Conservation (phyloP, 2,329 filamentous ascomycete genomes). For the Stemphylium beticola region DNA sequence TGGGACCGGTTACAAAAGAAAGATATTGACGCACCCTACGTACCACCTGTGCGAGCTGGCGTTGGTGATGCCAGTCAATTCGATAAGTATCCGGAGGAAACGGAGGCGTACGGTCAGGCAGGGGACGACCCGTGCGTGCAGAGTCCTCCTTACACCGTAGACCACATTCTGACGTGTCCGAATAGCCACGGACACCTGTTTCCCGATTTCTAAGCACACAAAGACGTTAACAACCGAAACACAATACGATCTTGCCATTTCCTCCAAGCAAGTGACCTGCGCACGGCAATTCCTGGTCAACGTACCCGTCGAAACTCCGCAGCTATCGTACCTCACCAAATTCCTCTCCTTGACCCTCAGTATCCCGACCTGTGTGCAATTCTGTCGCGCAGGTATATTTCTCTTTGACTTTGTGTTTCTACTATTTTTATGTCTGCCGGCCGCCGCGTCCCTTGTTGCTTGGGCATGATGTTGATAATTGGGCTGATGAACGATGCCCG, state of each 20-base stretch:
- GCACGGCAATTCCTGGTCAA: constrained; percentile 13
- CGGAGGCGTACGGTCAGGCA: constrained; percentile 81
- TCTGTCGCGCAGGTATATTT: background rate
- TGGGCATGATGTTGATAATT: constrained; percentile 1
- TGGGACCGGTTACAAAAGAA: constrained; percentile 95
- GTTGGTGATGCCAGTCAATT: constrained; percentile 96
- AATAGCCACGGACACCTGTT: constrained; percentile 46
- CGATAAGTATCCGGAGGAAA: constrained; percentile 96
- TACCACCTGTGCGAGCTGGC: constrained; percentile 91
- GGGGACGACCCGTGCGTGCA: constrained; percentile 84
- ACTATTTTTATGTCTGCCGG: constrained; percentile 2
- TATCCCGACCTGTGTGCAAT: background rate
- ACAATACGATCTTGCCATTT: constrained; percentile 8
- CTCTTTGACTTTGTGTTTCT: background rate
- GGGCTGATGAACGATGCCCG: background rate
- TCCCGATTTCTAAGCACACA: constrained; percentile 38
- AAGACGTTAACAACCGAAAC: constrained; percentile 2
- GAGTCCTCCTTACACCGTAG: constrained; percentile 31
- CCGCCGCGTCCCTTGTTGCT: background rate
- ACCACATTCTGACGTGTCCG: constrained; percentile 40
- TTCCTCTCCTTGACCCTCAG: constrained; percentile 1
- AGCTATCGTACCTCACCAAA: constrained; percentile 4
- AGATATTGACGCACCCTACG: constrained; percentile 97
- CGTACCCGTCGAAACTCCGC: constrained; percentile 12
- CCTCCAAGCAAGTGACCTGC: constrained; percentile 7